Base-by-base conservation (phyloP, 805 yeast genomes). In the Cyberlindnera mississippiensis region DNA sequence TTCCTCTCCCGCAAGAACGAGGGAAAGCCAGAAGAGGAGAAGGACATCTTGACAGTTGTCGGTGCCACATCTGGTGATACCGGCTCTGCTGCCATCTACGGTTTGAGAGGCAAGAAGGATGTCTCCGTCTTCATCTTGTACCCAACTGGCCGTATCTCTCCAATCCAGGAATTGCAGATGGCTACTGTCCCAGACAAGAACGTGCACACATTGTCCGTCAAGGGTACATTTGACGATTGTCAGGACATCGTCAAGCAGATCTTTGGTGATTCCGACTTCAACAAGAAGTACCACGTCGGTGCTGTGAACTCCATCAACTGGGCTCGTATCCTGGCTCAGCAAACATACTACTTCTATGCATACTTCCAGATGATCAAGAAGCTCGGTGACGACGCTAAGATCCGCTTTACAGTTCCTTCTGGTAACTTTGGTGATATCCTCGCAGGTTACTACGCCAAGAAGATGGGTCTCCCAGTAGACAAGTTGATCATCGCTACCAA, bases 31-130 rank as follows among this genome's bases (percentile, higher is more conserved):
- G 71, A 70, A 41, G 75, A 73, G 45, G 73, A 75, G 52, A 76
- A 91, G 62, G 93, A 88, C 54, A 76, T 78, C 45, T 73, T 93
- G 58, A 93, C 99, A 29, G 98, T 93, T 51, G 96, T 93, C 44
- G 99, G 99, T 59, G 99, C 99, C 33, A 93, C 99, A 20, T 85
- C 96, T 35, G 99, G 99, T 60, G 99, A 93, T 60, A 93, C 99
- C 35, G 99, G 99, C 46, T 85, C 96, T 40, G 99, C 99, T 41
- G 99, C 99, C 49, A 93, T 93, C 53, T 93, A 93, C 67, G 99
- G 99, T 41, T 76, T 93, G 53, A 78, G 99, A 69, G 95, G 95
- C 64, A 93, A 93, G 69, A 85, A 89, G 67, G 98, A 93, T 63
- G 96, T 93, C n/a, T 85, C 95, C 24, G 99, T 93, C 17, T 93